phyloP scores from a whole-genome alignment of 1,139 yeast species.

The Pneumocystis murina region DNA sequence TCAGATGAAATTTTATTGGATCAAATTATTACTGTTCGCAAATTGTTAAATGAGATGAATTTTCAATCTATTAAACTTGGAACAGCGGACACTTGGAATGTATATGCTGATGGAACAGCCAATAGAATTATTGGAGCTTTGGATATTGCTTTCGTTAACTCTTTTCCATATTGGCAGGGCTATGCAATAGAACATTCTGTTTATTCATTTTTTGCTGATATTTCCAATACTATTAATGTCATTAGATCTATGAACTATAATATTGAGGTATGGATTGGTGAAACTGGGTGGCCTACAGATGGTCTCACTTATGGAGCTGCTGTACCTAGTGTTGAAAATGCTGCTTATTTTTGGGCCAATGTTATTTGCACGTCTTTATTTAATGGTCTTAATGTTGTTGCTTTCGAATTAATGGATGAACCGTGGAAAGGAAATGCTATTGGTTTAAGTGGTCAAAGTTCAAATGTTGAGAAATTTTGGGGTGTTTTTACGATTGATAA shows the following conservation, averaged over 20 bases:
- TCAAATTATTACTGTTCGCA: conserved; percentile 38
- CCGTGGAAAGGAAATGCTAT: conserved; percentile 47
- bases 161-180: conserved; percentile 98
- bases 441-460: conserved; percentile 4
- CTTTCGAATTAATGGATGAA: conserved; percentile 90
- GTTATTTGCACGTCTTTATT: conserved; percentile 86
- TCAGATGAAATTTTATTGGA: conserved; percentile 50
- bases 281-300: conserved; percentile 94
- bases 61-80: conserved; percentile 66
- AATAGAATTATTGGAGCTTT: conserved; percentile 59
- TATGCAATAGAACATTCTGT: conserved; percentile 69
- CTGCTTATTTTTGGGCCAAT: conserved; percentile 66
- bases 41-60: conserved; percentile 49
- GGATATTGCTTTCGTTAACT: conserved; percentile 79
- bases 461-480: conserved; percentile 15
- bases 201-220: conserved; percentile 83
- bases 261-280: conserved; percentile 87
- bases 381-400: conserved; percentile 87
- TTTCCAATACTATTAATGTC: conserved; percentile 85
- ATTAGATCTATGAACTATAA: conserved; percentile 78
- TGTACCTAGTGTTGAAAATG: conserved; percentile 54
- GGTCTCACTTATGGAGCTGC: conserved; percentile 50
- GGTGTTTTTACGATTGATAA: conserved; percentile 13
- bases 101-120: conserved; percentile 63
- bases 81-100: conserved; percentile 91